phyloP scores from a whole-genome alignment of 1,284 basidiomycete species.

The Blastosporella zonata region DNA sequence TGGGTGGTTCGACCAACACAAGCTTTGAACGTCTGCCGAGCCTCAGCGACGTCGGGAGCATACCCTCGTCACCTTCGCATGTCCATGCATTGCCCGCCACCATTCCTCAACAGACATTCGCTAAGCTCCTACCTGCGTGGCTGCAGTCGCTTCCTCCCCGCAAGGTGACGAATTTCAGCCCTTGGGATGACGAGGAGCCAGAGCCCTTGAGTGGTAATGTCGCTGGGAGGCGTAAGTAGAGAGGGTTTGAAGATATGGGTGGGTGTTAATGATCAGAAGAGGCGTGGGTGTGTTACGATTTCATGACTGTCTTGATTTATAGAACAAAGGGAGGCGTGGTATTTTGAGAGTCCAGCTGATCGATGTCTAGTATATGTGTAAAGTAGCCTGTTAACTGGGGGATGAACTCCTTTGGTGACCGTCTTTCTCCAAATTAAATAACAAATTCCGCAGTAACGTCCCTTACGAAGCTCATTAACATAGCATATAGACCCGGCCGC shows the following conservation, averaged over 20 bases:
- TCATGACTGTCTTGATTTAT: slow-evolving; percentile 17
- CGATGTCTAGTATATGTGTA: slow-evolving; percentile 16
- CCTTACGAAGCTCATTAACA: slow-evolving; percentile 7
- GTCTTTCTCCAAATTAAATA: slow-evolving; percentile 16
- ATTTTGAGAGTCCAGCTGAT: slow-evolving; percentile 13
- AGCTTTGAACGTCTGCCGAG: slow-evolving; percentile 74
- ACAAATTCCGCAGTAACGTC: slow-evolving; percentile 14
- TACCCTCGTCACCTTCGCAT: slow-evolving; percentile 58
- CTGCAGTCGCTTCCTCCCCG: slow-evolving; percentile 50
- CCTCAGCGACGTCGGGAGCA: slow-evolving; percentile 65
- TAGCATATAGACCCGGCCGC: background rate
- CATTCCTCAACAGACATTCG: slow-evolving; percentile 24
- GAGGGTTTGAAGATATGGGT: background rate
- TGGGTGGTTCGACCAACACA: slow-evolving; percentile 64
- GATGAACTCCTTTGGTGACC: slow-evolving; percentile 9
- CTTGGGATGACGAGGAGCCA: slow-evolving; percentile 62
- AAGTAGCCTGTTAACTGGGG: slow-evolving; percentile 14
- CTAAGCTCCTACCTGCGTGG: slow-evolving; percentile 50
- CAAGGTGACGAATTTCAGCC: slow-evolving; percentile 57
- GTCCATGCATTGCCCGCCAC: slow-evolving; percentile 35
- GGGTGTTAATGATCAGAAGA: slow-evolving; percentile 1
- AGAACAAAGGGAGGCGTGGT: slow-evolving; percentile 15
- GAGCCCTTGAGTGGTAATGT: slow-evolving; percentile 7
- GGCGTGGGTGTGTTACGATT: slow-evolving; percentile 11
- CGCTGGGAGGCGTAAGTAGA: slow-evolving; percentile 7